phyloP scores from a whole-genome alignment of 768 basidiomycete species.

The Udeniomyces megalosporus region DNA sequence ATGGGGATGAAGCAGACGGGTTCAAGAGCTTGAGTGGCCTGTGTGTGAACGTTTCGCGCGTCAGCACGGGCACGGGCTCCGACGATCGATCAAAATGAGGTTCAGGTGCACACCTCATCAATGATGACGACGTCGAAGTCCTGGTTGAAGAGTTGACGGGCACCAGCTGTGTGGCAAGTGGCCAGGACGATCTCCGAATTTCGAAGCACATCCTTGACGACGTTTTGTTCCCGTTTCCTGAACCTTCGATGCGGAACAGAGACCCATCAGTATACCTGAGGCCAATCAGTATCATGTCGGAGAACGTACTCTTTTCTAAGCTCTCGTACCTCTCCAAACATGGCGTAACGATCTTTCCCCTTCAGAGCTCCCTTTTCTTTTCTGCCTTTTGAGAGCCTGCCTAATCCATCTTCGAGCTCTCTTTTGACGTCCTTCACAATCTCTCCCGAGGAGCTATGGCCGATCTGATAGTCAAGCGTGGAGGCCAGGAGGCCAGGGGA shows the following conservation, averaged over 20 bases:
- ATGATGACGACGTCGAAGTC: slow-evolving; percentile 87
- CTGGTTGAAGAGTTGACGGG: slow-evolving; percentile 56
- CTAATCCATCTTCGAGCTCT: slow-evolving; percentile 59
- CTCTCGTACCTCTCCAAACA: slow-evolving; percentile 74
- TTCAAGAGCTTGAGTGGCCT: slow-evolving; percentile 85
- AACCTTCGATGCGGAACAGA: slow-evolving; percentile 41
- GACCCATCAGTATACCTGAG: background rate
- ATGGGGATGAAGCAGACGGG: slow-evolving; percentile 73
- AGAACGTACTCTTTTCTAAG: slow-evolving; percentile 69
- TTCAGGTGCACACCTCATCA: slow-evolving; percentile 45
- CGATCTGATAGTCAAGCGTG: slow-evolving; percentile 33
- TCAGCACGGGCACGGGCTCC: background rate
- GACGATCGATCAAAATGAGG: no score
- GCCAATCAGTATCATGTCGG: background rate
- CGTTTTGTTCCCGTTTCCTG: slow-evolving; percentile 68
- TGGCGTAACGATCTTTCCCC: slow-evolving; percentile 50
- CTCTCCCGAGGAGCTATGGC: slow-evolving; percentile 41
- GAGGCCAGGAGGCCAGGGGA: slow-evolving; percentile 39
- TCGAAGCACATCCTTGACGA: slow-evolving; percentile 61
- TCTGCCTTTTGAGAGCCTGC: slow-evolving; percentile 47
- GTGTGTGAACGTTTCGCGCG: background rate
- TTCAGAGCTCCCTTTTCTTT: slow-evolving; percentile 36
- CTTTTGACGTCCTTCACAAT: slow-evolving; percentile 75
- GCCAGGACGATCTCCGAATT: slow-evolving; percentile 75
- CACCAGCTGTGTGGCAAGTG: slow-evolving; percentile 88